Base-by-base conservation (phyloP, 2,329 filamentous ascomycete genomes). In the Clarireedia monteithiana region DNA sequence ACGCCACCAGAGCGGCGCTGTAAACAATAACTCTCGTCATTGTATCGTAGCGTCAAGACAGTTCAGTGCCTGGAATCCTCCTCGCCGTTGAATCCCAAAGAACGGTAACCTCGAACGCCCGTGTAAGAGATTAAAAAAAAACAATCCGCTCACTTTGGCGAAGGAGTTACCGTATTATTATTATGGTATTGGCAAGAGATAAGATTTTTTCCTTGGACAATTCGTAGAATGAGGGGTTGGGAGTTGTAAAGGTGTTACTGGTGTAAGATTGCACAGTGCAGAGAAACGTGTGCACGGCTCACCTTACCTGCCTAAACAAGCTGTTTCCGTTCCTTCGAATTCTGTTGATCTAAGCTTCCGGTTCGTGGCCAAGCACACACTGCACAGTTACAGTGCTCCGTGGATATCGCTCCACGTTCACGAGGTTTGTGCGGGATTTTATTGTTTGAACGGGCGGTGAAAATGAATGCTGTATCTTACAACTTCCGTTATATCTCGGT, bases 11-110 rank as follows among this genome's bases (percentile, higher is more conserved):
- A 54, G 69, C 70, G 55, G 68, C 63, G 55, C 60, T 67, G 61
- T 76, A 76, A 50, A 76, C 69, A 58, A 72, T 68, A 52, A 66
- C 64, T 64, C 74, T 70, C 57, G 74, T 75, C 74, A 77, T 77
- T 4, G 26, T 64, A 3, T 20, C 20, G 20, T 20, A 20, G 20
- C 20, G 20, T 20, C 20, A 30, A 23, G 20, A 23, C 40, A 45
- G 45, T 34, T 39, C 27, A 36, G 39, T 46, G 42, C 24, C 48
- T 56, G 24, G 39, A 47, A 44, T 46, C 40, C 53, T 26, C 48
- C 53, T 55, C 50, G 55, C 61, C 50, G 49, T 47, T 50, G 27
- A 26, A 44, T 48, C 30, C 44, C 17, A 49, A 38, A 55, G 39
- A 56, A 39, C 54, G 57, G 57, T 48, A 59, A 53, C 45, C 44